Base-by-base conservation (phyloP, 768 basidiomycete species). In the Pisolithus marmoratus region DNA sequence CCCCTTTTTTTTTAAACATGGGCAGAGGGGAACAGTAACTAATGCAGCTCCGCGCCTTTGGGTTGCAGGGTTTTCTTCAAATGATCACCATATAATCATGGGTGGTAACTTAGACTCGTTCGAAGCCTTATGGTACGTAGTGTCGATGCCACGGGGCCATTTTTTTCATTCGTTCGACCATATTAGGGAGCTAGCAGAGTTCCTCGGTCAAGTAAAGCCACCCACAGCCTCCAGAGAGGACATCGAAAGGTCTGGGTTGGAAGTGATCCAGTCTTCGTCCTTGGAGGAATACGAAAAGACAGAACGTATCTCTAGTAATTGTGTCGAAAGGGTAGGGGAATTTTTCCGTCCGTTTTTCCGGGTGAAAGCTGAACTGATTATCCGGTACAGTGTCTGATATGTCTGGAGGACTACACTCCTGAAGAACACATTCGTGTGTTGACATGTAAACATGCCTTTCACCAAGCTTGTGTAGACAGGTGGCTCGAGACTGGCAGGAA, bases 401-500 rank as follows among this genome's bases (percentile, higher is more conserved):
- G 94, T 63, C 72, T 95, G 46, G 87, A 90, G 51, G 91, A 95
- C 50, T 96, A 96, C 67, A 76, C 78, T 29, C 64, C 73, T 2
- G 84, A 88, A 41, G 89, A 92, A 42, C 84, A 92, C 24, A 69
- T 94, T 45, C 83, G 94, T 23, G 70, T 96, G 31, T 77, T 97
- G 72, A 70, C 71, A 5, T 96, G 94, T 68, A 79, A 81, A 56
- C 94, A 97, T 70, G 84, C 81, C n/a, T 97, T 94, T 77, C 94
- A 97, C 63, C 83, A 83, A 61, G 71, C 66, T 20, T 96, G 94
- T 58, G 90, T 96, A 6, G 94, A 96, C 63, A 83, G 77, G 54
- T 95, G 94, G 91, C 73, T 95, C 31, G 79, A 84, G 64, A 82
- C 79, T 5, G 92, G 93, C 3, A 77, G 84, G 51, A 96, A 96